A percentile compares a stretch with the other conserved stretches of the same genome.
Conservation (phyloP, 2,329 filamentous ascomycete species). For the Sporothrix pseudoabietina region DNA sequence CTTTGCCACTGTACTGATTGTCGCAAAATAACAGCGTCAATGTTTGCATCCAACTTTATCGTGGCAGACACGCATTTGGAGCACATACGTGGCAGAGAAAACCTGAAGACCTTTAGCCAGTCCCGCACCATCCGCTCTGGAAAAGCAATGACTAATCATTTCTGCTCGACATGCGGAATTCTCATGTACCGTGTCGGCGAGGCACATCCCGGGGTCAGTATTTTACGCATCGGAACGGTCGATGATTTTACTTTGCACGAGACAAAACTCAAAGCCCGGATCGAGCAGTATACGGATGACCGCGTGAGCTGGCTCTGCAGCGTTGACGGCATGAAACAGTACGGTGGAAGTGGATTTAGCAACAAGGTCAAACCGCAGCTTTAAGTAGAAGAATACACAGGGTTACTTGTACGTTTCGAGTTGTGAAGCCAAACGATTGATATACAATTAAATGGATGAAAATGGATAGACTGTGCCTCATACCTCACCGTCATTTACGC, state of each 20-base stretch:
- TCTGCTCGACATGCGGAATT: conserved; percentile 61
- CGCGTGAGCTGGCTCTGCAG: conserved; percentile 40
- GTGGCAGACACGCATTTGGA: conserved; percentile 49
- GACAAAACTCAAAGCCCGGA: conserved; percentile 49
- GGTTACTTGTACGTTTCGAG: too few relatives aligned
- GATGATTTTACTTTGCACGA: conserved; percentile 48
- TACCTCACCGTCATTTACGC: neutral
- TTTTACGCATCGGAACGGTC: conserved; percentile 38
- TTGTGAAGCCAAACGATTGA: too few relatives aligned
- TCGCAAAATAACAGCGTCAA: conserved; percentile 63
- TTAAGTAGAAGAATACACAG: neutral
- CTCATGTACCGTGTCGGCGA: conserved; percentile 52
- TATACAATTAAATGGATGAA: too few relatives aligned
- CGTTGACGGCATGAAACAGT: conserved; percentile 19
- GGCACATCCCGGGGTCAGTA: conserved; percentile 45
- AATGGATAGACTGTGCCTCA: too few relatives aligned
- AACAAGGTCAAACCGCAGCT: neutral
- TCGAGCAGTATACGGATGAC: conserved; percentile 51
- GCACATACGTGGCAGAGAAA: conserved; percentile 55
- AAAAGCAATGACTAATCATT: conserved; percentile 61
- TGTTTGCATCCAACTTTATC: conserved; percentile 63
- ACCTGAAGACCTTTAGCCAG: conserved; percentile 52
- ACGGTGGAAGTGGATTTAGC: neutral
- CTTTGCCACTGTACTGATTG: conserved; percentile 65
- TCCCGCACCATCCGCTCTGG: conserved; percentile 50